These are phyloP conservation scores for Syzygium oleosum DNA, from an alignment of 345 rosid genomes.

Conservation along the genomic window DNA sequence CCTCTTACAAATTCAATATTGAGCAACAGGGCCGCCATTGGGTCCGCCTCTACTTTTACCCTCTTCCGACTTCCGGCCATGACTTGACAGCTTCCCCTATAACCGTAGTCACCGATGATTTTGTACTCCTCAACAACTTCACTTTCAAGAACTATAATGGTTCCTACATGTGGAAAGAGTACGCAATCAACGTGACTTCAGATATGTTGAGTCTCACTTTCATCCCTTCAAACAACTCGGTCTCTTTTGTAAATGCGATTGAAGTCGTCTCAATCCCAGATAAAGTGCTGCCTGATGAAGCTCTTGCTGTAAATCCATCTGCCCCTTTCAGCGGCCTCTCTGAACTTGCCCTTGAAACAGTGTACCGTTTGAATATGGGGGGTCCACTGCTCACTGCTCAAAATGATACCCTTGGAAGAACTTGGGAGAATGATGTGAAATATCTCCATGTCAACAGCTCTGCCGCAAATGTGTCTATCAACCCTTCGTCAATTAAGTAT, in stretches of 20 bases:
- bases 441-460: constrained; percentile 88
- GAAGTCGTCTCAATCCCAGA: constrained; percentile 89
- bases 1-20: constrained; percentile 70
- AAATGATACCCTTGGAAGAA: constrained; percentile 89
- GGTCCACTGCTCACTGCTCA: constrained; percentile 81
- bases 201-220: constrained; percentile 51
- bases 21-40: constrained; percentile 75
- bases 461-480: constrained; percentile 53
- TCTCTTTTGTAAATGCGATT: constrained; percentile 82
- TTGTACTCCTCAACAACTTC: constrained; percentile 84
- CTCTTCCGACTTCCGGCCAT: constrained; percentile 40
- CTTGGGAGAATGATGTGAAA: constrained; percentile 76
- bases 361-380: constrained; percentile 87
- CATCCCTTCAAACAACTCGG: constrained; percentile 67
- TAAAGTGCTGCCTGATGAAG: constrained; percentile 66
- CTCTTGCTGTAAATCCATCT: constrained; percentile 54
- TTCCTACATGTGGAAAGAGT: constrained; percentile 80
- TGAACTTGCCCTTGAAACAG: constrained; percentile 65
- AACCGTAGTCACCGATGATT: constrained; percentile 62
- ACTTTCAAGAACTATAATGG: constrained; percentile 55
- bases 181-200: constrained; percentile 72
- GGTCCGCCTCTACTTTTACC: constrained; percentile 92
- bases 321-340: constrained; percentile 57
- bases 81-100: constrained; percentile 52
- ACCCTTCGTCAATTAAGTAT: constrained; percentile 61